Evolutionary conservation across 352 stramenopile genomes (phyloP), one percentile per base, ranked within the genome.

Genomic region (Pythium periplocum): DNA sequence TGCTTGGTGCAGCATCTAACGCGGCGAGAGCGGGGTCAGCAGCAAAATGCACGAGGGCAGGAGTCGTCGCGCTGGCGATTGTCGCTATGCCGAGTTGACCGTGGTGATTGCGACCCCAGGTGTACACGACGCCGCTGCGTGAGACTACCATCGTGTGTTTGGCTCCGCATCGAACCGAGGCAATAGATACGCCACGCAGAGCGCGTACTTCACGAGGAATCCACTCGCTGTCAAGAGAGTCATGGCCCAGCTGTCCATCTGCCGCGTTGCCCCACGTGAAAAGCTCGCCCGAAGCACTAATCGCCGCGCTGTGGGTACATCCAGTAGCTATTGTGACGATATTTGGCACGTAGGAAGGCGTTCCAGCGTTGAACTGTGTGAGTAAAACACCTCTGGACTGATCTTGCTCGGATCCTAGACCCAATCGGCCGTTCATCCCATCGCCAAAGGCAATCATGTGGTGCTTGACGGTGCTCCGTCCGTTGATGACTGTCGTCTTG

Each of bases 231-330:
- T 73, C 64, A 31, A 41, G 49, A 2, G 26, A 40, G 9, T 61
- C 63, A 30, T 90, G 77, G 0, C 80, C 80, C 2, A 90, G 59
- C 44, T 87, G 80, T 6, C 80, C 77, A 33, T 87, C 67, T 0
- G 71, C 60, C 0, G 75, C 75, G 31, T 73, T 78, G 4, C 80
- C 77, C 80, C 80, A 90, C 36, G 78, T 85, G 41, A 84, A 87
- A 1, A 88, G 54, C 39, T 86, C 69, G 4, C 79, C 80, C 0
- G 69, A 61, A 2, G 63, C 53, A 30, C 77, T 72, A 0, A 87
- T 40, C 0, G 80, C 80, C 1, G 75, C 50, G 37, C 71, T 90
- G 53, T 88, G 80, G 9, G 66, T 62, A 12, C 38, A 56, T 6
- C 77, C 80, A 35, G 78, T 73, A 11, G 64, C 65, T 11, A 90